Conservation (phyloP, 345 rosid genomes). For the Salix purpurea region DNA sequence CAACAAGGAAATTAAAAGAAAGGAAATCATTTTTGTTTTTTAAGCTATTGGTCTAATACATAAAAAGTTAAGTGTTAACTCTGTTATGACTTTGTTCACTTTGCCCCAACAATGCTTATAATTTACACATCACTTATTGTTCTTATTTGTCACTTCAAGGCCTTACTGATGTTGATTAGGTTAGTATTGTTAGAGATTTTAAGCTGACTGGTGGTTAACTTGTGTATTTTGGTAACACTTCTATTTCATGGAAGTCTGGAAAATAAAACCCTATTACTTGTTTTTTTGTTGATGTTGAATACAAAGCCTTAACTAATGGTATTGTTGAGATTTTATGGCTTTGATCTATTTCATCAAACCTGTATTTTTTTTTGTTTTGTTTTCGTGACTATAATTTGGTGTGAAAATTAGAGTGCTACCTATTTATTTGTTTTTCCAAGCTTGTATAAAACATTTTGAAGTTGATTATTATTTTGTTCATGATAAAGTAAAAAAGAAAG, state of each 20-base stretch:
- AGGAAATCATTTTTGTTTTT: too few relatives aligned
- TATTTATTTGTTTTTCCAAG: not conserved
- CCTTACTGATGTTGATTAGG: not conserved
- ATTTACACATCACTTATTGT: not conserved
- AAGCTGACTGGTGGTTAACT: not conserved
- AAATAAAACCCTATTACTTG: not conserved
- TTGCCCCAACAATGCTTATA: not conserved
- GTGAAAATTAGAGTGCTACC: not conserved
- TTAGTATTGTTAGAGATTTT: fast-evolving
- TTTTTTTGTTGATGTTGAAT: not conserved
- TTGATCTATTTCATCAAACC: not conserved
- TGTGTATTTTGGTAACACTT: not conserved
- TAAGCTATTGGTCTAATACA: too few relatives aligned
- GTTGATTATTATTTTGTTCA: too few relatives aligned
- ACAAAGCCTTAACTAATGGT: not conserved
- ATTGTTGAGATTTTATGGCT: not conserved
- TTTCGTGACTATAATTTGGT: not conserved
- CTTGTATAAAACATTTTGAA: too few relatives aligned
- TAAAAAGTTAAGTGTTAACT: too few relatives aligned
- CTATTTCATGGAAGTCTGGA: not conserved
- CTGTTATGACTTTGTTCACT: too few relatives aligned
- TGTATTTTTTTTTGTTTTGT: too few relatives aligned
- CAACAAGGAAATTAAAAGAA: too few relatives aligned
- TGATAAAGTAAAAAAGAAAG: too few relatives aligned
- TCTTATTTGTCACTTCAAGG: not conserved